Evolutionary conservation across 1,284 basidiomycete genomes (phyloP).

Genomic region (Pholiota adiposa): DNA sequence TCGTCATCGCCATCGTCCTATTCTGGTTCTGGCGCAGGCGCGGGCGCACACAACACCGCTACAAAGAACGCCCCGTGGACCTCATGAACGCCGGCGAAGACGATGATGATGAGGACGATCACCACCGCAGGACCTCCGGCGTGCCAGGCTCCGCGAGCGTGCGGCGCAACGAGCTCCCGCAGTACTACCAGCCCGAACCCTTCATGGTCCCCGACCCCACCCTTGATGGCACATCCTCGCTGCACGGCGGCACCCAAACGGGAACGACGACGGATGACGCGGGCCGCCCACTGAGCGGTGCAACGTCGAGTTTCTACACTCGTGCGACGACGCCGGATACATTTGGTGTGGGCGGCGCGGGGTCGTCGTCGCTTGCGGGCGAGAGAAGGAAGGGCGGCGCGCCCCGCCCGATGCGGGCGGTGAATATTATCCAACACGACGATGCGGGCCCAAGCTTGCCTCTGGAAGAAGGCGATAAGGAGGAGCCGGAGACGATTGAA

Average conservation of each 20-base stretch:
- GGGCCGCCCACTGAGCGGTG: constrained; percentile 41
- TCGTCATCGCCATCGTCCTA: constrained; percentile 44
- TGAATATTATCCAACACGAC: constrained; percentile 83
- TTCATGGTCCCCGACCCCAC: constrained; percentile 71
- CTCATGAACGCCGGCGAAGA: constrained; percentile 66
- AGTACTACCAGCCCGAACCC: constrained; percentile 75
- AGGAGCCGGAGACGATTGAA: constrained; percentile 72
- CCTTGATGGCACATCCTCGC: constrained; percentile 22
- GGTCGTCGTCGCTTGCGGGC: constrained; percentile 11
- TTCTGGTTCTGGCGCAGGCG: constrained; percentile 60
- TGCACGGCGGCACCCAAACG: constrained; percentile 17
- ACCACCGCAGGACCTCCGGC: constrained; percentile 6
- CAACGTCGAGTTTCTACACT: constrained; percentile 34
- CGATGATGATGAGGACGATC: constrained; percentile 45
- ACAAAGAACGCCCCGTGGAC: constrained; percentile 63
- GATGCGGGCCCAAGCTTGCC: constrained; percentile 64
- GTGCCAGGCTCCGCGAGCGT: constrained; percentile 4
- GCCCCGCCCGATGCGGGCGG: constrained; percentile 57
- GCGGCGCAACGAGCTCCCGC: constrained; percentile 49
- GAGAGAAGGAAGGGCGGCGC: constrained; percentile 50
- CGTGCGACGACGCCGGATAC: constrained; percentile 45
- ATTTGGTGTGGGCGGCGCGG: constrained; percentile 16
- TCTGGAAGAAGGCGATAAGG: constrained; percentile 36
- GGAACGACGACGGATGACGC: constrained; percentile 20
- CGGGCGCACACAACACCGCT: constrained; percentile 35